Evolutionary conservation across 768 basidiomycete species (phyloP).

Genomic region (Mycena epipterygia): DNA sequence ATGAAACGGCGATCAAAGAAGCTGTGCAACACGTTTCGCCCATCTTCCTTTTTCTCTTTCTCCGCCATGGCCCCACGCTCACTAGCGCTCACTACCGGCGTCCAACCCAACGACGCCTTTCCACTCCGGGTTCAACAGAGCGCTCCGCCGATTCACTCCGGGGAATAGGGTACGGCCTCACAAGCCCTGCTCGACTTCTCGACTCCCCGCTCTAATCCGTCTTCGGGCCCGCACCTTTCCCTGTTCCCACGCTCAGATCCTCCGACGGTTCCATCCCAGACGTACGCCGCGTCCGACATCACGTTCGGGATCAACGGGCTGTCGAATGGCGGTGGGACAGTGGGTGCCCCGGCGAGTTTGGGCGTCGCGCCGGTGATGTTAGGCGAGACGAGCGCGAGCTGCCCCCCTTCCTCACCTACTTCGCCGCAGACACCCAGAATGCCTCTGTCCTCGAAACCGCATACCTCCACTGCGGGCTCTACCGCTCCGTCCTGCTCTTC

Average conservation of each 20-base stretch:
- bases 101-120: too few relatives aligned
- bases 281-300: slow-evolving; percentile 40
- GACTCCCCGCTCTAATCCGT: slow-evolving; percentile 47
- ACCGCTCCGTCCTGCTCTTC: slow-evolving; percentile 51
- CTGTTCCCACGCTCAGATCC: slow-evolving; percentile 36
- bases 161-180: slow-evolving; percentile 49
- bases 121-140: too few relatives aligned
- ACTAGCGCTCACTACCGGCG: too few relatives aligned
- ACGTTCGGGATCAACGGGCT: slow-evolving; percentile 38
- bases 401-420: slow-evolving; percentile 65
- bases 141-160: too few relatives aligned
- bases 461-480: slow-evolving; percentile 55
- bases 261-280: slow-evolving; percentile 34
- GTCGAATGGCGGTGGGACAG: slow-evolving; percentile 60
- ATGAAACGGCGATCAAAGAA: too few relatives aligned
- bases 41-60: too few relatives aligned
- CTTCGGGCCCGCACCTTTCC: slow-evolving; percentile 45
- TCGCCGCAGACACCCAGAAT: slow-evolving; percentile 55
- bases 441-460: slow-evolving; percentile 50
- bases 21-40: too few relatives aligned
- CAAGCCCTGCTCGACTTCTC: slow-evolving; percentile 48
- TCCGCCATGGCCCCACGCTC: too few relatives aligned
- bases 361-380: slow-evolving; percentile 59
- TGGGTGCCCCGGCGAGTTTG: slow-evolving; percentile 69
- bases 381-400: slow-evolving; percentile 52